A percentile compares a stretch with the other conserved stretches of the same genome.
These are phyloP conservation scores for Penicillium sp. DNA, from an alignment of 2,329 filamentous ascomycete genomes.

Conservation along the genomic window DNA sequence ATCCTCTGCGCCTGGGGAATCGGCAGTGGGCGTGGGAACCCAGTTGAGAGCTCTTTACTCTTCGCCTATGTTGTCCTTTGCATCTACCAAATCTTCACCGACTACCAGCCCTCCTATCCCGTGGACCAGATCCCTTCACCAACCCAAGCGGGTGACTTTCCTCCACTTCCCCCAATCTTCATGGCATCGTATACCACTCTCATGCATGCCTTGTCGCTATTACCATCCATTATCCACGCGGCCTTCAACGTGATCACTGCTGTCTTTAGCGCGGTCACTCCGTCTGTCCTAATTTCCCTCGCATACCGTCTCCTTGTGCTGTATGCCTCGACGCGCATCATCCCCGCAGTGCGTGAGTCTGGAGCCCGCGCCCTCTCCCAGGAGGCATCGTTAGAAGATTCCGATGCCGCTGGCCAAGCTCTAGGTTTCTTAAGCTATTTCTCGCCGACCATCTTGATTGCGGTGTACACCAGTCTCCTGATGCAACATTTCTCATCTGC, in stretches of 20 bases:
- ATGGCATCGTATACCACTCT: slow-evolving; percentile 97
- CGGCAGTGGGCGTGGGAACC: slow-evolving; percentile 85
- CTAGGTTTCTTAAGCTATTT: slow-evolving; percentile 87
- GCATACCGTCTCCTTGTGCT: slow-evolving; percentile 91
- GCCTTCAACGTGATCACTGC: slow-evolving; percentile 81
- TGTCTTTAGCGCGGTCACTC: slow-evolving; percentile 90
- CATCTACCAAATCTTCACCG: slow-evolving; percentile 98
- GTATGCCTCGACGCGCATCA: slow-evolving; percentile 91
- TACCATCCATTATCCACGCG: slow-evolving; percentile 78
- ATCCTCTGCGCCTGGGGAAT: slow-evolving; percentile 94
- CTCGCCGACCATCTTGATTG: slow-evolving; percentile 86
- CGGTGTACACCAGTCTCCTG: slow-evolving; percentile 90
- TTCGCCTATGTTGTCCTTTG: slow-evolving; percentile 98
- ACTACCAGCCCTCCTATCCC: slow-evolving; percentile 79
- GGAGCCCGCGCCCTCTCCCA: slow-evolving; percentile 77
- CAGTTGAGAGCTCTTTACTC: slow-evolving; percentile 87
- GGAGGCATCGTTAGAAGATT: slow-evolving; percentile 78
- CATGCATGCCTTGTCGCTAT: slow-evolving; percentile 70
- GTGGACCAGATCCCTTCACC: slow-evolving; percentile 50
- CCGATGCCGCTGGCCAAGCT: slow-evolving; percentile 71
- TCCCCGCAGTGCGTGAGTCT: slow-evolving; percentile 82
- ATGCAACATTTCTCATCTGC: slow-evolving; percentile 90
- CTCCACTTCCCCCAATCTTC: slow-evolving; percentile 92
- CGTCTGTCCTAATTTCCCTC: slow-evolving; percentile 90
- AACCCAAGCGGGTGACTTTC: slow-evolving; percentile 66